Base-by-base conservation (phyloP, 495 filamentous ascomycete genomes). In the Rostrohypoxylon terebratum region DNA sequence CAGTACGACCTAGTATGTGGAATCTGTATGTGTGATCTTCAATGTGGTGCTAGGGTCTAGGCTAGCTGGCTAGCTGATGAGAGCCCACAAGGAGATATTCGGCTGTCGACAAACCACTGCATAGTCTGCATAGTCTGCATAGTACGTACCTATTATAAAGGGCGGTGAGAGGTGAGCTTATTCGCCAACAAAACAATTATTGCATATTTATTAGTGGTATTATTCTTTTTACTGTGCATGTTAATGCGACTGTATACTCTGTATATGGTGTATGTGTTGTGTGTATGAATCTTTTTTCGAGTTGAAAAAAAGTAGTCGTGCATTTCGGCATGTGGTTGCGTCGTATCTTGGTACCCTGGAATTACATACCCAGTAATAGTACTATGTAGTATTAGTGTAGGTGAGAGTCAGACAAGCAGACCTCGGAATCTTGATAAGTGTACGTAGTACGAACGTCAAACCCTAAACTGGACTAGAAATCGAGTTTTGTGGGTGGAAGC, bases 1-100 rank as follows among this genome's bases (percentile, higher is more conserved):
- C 11, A 38, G 36, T 38, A 38, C 36, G 8, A 38, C 8, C 9
- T 38, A 38, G 51, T 18, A 51, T 28, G 44, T 31, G 16, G 28
- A 34, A 54, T 34, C 25, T 28, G 25, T 33, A 14, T 64, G 34
- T 70, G 18, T 59, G 67, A 64, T 70, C 59, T 64, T 70, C 67
- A 60, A 18, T 64, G 44, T 45, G n/a, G 60, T 64, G 33, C 50
- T 55, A 44, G 59, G 59, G 59, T 48, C 51, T 59, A 50, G 66
- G 58, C 45, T 31, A 44, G 64, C 33, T 53, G 66, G 58, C 45
- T 31, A 44, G 64, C 33, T 53, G 45, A 67, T 59, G 45, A 44
- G 34, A 38, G 34, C 16, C 34, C 20, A 59, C 40, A 63, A 59
- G 44, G 23, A 44, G 36, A 60, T 28, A 55, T 40, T 33, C 20